phyloP scores from a whole-genome alignment of 768 basidiomycete genomes.

The Serendipita sp. region DNA sequence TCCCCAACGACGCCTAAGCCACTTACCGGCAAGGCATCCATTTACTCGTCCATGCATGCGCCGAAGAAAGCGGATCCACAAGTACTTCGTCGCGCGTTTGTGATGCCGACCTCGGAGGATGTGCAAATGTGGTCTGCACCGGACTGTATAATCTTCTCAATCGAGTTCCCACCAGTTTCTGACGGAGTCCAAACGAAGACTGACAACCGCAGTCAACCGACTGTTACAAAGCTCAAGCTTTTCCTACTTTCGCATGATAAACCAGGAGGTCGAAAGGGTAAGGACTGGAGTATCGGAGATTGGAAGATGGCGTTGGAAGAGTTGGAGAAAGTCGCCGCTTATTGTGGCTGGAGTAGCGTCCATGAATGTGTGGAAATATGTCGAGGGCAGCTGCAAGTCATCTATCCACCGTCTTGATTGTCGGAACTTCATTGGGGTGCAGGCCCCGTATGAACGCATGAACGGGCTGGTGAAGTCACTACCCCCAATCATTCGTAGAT shows the following conservation, averaged over 20 bases:
- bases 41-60: conserved; percentile 17
- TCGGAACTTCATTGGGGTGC: background rate
- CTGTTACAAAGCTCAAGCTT: conserved; percentile 28
- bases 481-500: conserved; percentile 5
- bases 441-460: background rate
- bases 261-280: conserved; percentile 44
- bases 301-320: conserved; percentile 40
- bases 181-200: conserved; percentile 20
- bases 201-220: conserved; percentile 9
- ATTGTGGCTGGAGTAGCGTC: conserved; percentile 40
- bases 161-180: conserved; percentile 18
- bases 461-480: background rate
- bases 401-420: background rate
- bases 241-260: conserved; percentile 29
- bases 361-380: conserved; percentile 32
- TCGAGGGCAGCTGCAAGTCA: conserved; percentile 22
- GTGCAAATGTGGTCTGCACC: conserved; percentile 34
- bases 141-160: conserved; percentile 37
- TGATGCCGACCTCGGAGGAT: conserved; percentile 24
- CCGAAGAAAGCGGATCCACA: conserved; percentile 21
- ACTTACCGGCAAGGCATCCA: background rate
- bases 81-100: conserved; percentile 35
- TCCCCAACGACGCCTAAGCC: too few species aligned
- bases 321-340: conserved; percentile 30
- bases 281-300: conserved; percentile 54